These are phyloP conservation scores for Lactarius vividus DNA, from an alignment of 768 basidiomycete genomes.

Conservation along the genomic window DNA sequence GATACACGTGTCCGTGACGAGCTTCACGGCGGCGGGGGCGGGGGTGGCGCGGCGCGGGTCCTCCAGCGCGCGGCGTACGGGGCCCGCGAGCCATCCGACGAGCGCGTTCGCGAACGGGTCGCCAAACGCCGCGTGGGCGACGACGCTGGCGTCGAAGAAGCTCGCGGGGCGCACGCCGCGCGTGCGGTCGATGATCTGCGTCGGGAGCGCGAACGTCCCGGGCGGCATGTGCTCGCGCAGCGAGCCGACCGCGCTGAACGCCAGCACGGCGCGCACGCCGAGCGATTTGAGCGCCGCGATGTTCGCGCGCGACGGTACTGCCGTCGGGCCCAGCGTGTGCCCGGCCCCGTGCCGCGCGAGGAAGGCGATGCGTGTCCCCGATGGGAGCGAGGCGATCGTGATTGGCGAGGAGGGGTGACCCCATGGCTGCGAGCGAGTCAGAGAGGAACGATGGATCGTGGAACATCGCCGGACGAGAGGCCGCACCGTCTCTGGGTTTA, in stretches of 20 bases:
- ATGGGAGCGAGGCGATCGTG: slow-evolving; percentile 84
- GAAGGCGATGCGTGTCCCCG: slow-evolving; percentile 81
- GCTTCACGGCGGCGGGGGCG: too few relatives aligned
- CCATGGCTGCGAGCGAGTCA: slow-evolving; percentile 66
- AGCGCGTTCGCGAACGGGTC: slow-evolving; percentile 79
- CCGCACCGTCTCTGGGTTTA: slow-evolving; percentile 79
- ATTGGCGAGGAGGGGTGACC: slow-evolving; percentile 89
- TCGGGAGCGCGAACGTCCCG: slow-evolving; percentile 83
- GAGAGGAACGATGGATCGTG: not conserved
- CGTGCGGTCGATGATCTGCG: slow-evolving; percentile 94
- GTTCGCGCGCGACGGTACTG: slow-evolving; percentile 86
- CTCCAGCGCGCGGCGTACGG: slow-evolving; percentile 62
- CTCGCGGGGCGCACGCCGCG: slow-evolving; percentile 87
- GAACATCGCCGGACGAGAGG: not conserved
- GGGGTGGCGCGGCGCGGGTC: slow-evolving; percentile 54
- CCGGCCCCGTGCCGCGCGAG: slow-evolving; percentile 85
- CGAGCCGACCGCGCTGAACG: slow-evolving; percentile 95
- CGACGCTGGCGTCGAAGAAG: slow-evolving; percentile 82
- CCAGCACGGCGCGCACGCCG: slow-evolving; percentile 84
- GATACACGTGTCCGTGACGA: slow-evolving; percentile 82
- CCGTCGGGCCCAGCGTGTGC: slow-evolving; percentile 76
- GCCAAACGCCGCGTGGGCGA: slow-evolving; percentile 92
- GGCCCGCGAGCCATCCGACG: slow-evolving; percentile 59
- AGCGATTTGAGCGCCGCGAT: slow-evolving; percentile 92
- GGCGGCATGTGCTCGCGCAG: slow-evolving; percentile 91